A percentile compares a stretch with the other conserved stretches of the same genome.
These are phyloP conservation scores for Darksidea phi DNA, from an alignment of 495 filamentous ascomycete species.

Conservation along the genomic window DNA sequence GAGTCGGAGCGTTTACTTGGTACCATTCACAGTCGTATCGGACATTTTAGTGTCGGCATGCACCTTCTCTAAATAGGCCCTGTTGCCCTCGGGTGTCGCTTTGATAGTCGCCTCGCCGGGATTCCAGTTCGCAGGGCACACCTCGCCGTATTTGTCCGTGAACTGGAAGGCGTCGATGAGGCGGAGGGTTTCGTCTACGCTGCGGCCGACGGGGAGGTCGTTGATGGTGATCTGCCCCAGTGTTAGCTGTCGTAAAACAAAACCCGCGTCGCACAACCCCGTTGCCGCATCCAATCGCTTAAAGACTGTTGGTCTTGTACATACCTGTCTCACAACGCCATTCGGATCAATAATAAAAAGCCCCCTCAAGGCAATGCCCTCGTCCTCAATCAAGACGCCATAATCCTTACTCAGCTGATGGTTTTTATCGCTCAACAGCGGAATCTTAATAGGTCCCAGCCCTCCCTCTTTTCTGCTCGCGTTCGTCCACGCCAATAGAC, in stretches of 20 bases:
- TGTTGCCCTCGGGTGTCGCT: constrained; percentile 40
- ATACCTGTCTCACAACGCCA: constrained; percentile 51
- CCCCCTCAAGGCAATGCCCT: constrained; percentile 57
- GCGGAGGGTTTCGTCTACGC: constrained; percentile 58
- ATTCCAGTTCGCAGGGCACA: constrained; percentile 58
- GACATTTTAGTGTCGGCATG: constrained; percentile 31
- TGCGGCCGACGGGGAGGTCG: constrained; percentile 58
- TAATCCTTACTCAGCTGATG: constrained; percentile 56
- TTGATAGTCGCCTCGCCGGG: constrained; percentile 55
- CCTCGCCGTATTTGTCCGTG: constrained; percentile 60
- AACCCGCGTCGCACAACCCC: background rate
- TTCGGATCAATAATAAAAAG: constrained; percentile 61
- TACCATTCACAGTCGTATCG: constrained; percentile 1
- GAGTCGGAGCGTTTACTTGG: too few species aligned
- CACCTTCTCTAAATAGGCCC: constrained; percentile 38
- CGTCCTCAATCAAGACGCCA: constrained; percentile 58
- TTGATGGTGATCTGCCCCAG: constrained; percentile 55
- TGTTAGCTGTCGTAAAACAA: background rate
- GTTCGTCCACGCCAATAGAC: constrained; percentile 56
- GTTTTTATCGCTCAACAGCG: constrained; percentile 57
- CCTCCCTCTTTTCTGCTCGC: constrained; percentile 55
- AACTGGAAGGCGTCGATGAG: constrained; percentile 61
- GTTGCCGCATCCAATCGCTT: background rate
- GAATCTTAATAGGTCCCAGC: constrained; percentile 54
- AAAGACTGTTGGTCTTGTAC: constrained; percentile 4